A percentile compares a stretch with the other conserved stretches of the same genome.
Conservation (phyloP, 768 basidiomycete species). For the Suillus discolor region DNA sequence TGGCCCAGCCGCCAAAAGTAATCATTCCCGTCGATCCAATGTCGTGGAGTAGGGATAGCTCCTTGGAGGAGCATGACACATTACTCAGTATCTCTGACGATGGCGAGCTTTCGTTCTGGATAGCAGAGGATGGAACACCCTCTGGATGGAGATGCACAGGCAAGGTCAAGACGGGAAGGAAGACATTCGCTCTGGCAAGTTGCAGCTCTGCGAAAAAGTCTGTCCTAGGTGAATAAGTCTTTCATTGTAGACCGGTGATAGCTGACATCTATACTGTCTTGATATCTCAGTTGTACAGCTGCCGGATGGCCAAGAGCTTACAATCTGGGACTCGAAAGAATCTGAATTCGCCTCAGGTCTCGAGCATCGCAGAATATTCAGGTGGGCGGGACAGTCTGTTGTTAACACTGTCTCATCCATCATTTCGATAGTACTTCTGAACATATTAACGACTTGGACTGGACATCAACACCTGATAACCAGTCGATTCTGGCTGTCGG, state of each 20-base stretch:
- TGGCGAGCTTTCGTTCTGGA: constrained; percentile 90
- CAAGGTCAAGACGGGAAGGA: constrained; percentile 70
- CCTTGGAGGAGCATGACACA: constrained; percentile 64
- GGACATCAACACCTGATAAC: constrained; percentile 88
- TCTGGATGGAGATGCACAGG: constrained; percentile 69
- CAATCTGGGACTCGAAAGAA: constrained; percentile 95
- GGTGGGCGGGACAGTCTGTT: constrained; percentile 42
- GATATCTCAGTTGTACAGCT: constrained; percentile 55
- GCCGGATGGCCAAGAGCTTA: constrained; percentile 72
- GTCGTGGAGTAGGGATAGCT: constrained; percentile 65
- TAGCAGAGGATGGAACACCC: constrained; percentile 46
- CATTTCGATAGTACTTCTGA: constrained; percentile 40
- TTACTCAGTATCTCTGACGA: constrained; percentile 75
- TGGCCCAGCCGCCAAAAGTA: constrained; percentile 46
- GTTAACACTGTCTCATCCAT: constrained; percentile 8
- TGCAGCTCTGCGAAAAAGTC: constrained; percentile 95
- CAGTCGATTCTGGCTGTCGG: constrained; percentile 93
- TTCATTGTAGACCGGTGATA: not conserved
- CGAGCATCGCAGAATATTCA: constrained; percentile 67
- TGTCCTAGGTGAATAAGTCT: constrained; percentile 64
- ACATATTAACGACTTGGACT: constrained; percentile 82
- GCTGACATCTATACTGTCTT: constrained; percentile 10
- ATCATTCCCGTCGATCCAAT: constrained; percentile 87
- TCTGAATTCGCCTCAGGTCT: constrained; percentile 92
- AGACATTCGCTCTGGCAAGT: constrained; percentile 65